Evolutionary conservation across 2,329 filamentous ascomycete genomes (phyloP), one percentile per base, ranked within the genome.

Genomic region (Zasmidium cellare): DNA sequence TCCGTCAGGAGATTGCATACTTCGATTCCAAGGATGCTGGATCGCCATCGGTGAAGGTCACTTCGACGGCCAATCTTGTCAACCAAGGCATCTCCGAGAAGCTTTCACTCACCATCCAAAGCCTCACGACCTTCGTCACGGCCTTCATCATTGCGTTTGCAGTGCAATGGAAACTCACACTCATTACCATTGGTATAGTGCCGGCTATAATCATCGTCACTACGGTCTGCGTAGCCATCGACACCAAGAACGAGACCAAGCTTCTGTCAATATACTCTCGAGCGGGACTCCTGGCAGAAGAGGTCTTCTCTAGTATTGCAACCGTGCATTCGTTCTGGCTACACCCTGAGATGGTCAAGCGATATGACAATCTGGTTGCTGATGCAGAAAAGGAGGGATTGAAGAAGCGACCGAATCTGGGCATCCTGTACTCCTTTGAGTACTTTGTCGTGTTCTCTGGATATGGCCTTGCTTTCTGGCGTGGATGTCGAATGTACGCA

Each of bases 1-100:
- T 91, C 53, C 75, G 76, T 2, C 86, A 89, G 70, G 83, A 84
- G 46, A 82, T 89, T 47, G 82, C 87, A 51, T 85, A 86, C 31
- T 82, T 89, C 41, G 87, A 89, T 70, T 84, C 83, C 14, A 70
- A 72, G 1, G 71, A 73, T 1, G 65, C 84, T 0, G 85, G 85
- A 1, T 75, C 81, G 20, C 82, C 84, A 0, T 84, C 84, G 0
- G 79, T 79, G 14, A 85, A 84, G 24, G 87, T 88, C 61, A 87
- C 85, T 0, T 80, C 82, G 1, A 84, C 70, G 50, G 62, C 59
- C 20, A 69, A 72, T 53, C 57, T 63, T 2, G 63, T 74, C 20
- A 67, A 74, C 22, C 57, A 64, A 16, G 72, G 70, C 9, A 71
- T 74, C 50, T 67, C 69, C 9, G 69, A 73, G 31, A 74, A 74